These are phyloP conservation scores for Camellia oleifera DNA, from an alignment of 179 eudicot species.

Conservation along the genomic window DNA sequence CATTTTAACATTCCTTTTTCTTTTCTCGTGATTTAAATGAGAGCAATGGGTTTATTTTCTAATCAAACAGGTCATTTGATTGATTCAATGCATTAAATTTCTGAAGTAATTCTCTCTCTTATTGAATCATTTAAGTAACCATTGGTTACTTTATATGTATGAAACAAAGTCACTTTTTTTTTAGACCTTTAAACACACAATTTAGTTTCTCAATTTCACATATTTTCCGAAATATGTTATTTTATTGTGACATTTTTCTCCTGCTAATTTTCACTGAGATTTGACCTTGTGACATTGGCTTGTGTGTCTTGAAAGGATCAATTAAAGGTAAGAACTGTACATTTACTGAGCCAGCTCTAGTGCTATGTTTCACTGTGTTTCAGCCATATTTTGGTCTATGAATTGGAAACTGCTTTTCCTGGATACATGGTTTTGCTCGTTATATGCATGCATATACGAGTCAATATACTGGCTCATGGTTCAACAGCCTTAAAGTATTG, in stretches of 20 bases:
- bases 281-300: too few relatives aligned
- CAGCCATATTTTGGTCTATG: not conserved
- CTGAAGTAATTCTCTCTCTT: not conserved
- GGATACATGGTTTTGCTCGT: not conserved
- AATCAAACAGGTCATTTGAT: not conserved
- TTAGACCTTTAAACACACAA: not conserved
- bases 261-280: too few relatives aligned
- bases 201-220: not conserved
- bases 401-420: not conserved
- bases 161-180: too few relatives aligned
- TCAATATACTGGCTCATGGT: not conserved
- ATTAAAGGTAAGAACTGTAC: not conserved
- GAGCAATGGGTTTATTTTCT: not conserved
- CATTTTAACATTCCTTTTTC: not conserved
- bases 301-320: not conserved
- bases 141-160: too few relatives aligned
- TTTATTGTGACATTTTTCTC: too few relatives aligned
- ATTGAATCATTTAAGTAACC: too few relatives aligned
- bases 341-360: not conserved
- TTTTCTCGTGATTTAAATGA: not conserved
- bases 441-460: too few relatives aligned
- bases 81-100: not conserved
- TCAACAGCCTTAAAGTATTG: not conserved
- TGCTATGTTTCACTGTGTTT: not conserved
- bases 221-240: too few relatives aligned